These are phyloP conservation scores for Cyclotella atomus DNA, from an alignment of 108 stramenopile genomes.

Conservation along the genomic window DNA sequence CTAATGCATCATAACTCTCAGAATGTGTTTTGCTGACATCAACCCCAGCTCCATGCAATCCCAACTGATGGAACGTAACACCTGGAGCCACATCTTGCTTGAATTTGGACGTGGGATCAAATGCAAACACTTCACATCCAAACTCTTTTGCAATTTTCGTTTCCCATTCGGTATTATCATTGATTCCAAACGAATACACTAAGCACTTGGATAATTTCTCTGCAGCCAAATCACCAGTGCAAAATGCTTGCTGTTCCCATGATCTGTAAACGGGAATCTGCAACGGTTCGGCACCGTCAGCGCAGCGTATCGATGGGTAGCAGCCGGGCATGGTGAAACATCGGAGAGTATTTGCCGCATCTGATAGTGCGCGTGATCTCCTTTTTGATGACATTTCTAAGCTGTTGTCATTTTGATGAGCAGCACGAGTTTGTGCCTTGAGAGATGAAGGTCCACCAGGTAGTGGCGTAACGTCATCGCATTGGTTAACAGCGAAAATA, in stretches of 20 bases:
- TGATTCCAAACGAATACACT: slow-evolving; percentile 32
- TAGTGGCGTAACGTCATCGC: background rate
- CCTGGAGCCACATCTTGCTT: slow-evolving; percentile 12
- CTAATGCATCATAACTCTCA: slow-evolving; percentile 9
- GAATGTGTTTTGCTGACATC: slow-evolving; percentile 24
- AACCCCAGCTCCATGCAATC: slow-evolving; percentile 15
- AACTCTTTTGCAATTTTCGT: slow-evolving; percentile 12
- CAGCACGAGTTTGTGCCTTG: background rate
- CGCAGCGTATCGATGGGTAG: slow-evolving; percentile 20
- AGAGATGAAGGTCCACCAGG: background rate
- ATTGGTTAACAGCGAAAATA: background rate
- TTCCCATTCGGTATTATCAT: slow-evolving; percentile 26
- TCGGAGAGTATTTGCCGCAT: slow-evolving; percentile 19
- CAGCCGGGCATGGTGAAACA: slow-evolving; percentile 26
- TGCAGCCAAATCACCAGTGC: slow-evolving; percentile 12
- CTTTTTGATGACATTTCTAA: background rate
- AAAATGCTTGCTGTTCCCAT: slow-evolving; percentile 32
- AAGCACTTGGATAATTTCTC: slow-evolving; percentile 9
- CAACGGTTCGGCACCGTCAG: slow-evolving; percentile 8
- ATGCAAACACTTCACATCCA: slow-evolving; percentile 34
- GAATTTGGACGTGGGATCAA: slow-evolving; percentile 31
- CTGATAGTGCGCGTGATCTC: slow-evolving; percentile 7
- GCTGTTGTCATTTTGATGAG: background rate
- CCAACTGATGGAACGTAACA: slow-evolving; percentile 24
- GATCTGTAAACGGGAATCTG: background rate